phyloP scores from a whole-genome alignment of 345 rosid genomes.

The Citrus unshiu region DNA sequence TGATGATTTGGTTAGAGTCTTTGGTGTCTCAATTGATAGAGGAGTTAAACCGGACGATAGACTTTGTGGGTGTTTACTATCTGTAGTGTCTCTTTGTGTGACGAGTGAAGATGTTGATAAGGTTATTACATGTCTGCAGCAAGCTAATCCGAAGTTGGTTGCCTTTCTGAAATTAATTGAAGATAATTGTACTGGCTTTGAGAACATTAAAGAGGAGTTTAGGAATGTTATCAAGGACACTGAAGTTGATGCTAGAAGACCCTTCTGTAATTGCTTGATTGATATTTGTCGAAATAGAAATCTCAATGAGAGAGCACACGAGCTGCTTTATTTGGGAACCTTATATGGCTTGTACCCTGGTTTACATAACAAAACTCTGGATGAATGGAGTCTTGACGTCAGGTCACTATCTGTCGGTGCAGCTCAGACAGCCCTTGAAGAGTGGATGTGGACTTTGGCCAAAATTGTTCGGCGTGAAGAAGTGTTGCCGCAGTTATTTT shows the following conservation, averaged over 20 bases:
- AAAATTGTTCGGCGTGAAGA: constrained; percentile 57
- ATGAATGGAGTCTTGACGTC: constrained; percentile 85
- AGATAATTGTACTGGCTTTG: constrained; percentile 42
- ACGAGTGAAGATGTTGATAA: constrained; percentile 44
- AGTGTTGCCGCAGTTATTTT: constrained; percentile 65
- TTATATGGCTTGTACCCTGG: constrained; percentile 74
- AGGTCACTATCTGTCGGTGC: constrained; percentile 85
- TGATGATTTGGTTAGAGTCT: constrained; percentile 63
- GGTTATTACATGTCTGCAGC: constrained; percentile 61
- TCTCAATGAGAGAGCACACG: constrained; percentile 60
- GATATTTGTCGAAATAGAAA: constrained; percentile 68
- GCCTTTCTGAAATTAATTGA: constrained; percentile 46
- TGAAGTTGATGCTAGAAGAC: constrained; percentile 70
- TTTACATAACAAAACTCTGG: constrained; percentile 56
- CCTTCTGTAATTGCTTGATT: constrained; percentile 86
- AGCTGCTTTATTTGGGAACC: constrained; percentile 84
- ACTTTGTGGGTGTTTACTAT: constrained; percentile 83
- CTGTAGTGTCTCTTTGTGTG: constrained; percentile 69
- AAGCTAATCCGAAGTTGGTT: constrained; percentile 64
- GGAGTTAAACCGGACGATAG: constrained; percentile 82
- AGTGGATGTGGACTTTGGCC: constrained; percentile 75
- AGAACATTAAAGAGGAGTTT: constrained; percentile 59
- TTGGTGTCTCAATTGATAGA: constrained; percentile 33
- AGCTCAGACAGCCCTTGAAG: constrained; percentile 84
- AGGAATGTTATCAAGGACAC: constrained; percentile 48